These are phyloP conservation scores for Oryza punctata DNA, from an alignment of 176 grass and related monocot genomes.

Conservation along the genomic window DNA sequence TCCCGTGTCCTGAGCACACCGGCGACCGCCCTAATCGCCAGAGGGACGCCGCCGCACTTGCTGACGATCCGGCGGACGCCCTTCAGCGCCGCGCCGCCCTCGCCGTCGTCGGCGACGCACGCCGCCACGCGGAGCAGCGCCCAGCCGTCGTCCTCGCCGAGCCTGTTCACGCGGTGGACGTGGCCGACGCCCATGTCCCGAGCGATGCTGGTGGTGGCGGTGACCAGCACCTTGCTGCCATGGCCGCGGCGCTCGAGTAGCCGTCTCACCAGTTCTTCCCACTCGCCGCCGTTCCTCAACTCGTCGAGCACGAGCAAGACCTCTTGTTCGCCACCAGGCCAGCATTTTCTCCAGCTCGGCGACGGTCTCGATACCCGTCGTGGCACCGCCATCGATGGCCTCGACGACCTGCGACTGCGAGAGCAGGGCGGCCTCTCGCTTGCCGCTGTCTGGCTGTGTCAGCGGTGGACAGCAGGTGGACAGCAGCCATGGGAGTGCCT, in stretches of 20 bases:
- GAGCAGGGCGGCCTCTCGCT: constrained; percentile 35
- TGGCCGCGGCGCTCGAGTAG: constrained; percentile 36
- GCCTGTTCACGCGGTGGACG: constrained; percentile 44
- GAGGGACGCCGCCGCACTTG: constrained; percentile 55
- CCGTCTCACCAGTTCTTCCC: constrained; percentile 45
- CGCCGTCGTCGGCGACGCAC: not conserved
- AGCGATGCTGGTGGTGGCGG: constrained; percentile 39
- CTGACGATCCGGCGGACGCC: constrained; percentile 44
- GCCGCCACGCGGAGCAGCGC: constrained; percentile 48
- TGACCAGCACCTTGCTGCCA: constrained; percentile 64
- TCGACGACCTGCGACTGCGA: constrained; percentile 54
- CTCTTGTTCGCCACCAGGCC: constrained; percentile 42
- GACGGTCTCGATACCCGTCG: constrained; percentile 20
- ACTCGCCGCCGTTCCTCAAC: constrained; percentile 46
- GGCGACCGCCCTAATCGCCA: constrained; percentile 57
- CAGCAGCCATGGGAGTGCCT: constrained; percentile 40
- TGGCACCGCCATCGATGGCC: constrained; percentile 33
- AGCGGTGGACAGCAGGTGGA: constrained; percentile 52
- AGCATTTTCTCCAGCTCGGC: constrained; percentile 41
- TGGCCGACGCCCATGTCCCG: constrained; percentile 49
- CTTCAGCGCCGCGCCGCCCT: constrained; percentile 16
- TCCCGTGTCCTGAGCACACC: constrained; percentile 52
- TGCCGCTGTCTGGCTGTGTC: constrained; percentile 27
- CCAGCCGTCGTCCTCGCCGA: constrained; percentile 53
- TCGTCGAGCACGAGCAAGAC: constrained; percentile 68